Base-by-base conservation (phyloP, 805 yeast species). In the Wickerhamiella allomyrinae region DNA sequence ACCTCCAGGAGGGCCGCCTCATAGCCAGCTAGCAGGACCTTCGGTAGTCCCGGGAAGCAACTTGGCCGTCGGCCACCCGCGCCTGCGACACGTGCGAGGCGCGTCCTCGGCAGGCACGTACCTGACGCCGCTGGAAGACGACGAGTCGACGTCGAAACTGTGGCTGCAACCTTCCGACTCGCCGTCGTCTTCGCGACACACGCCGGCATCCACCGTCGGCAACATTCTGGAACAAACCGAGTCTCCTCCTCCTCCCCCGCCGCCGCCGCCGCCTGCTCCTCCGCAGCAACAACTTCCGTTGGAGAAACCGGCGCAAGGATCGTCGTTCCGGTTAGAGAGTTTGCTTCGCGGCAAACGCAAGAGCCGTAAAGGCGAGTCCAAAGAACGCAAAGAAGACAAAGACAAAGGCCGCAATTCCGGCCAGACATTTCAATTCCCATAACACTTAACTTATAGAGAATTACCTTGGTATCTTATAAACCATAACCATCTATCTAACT, bases 261-360 rank as follows among this genome's bases (percentile, higher is more conserved):
- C n/a, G n/a, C n/a, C n/a, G n/a, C n/a, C n/a, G n/a, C n/a, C n/a
- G n/a, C 31, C 31, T 14, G 13, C 31, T 3, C 31, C 31, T n/a
- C 14, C 31, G 31, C 31, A 27, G 6, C 13, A 27, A 11, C 31
- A 24, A n/a, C n/a, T 17, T 7, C 17, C 31, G 31, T n/a, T n/a
- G n/a, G n/a, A n/a, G n/a, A n/a, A n/a, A n/a, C n/a, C n/a, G n/a
- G n/a, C n/a, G n/a, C 34, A 15, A 21, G 17, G 34, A 20, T 46
- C 58, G 7, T 53, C 62, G 1, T 61, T 61, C 56, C 42, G 65
- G 9, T 50, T 61, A 1, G 65, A 61, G 34, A 49, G 57, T 29
- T 44, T 61, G 9, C 45, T 61, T 19, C 31, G 60, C 11, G 61
- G 61, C 6, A 50, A 55, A 20, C 43, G 54, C 8, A 44, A 43